These are phyloP conservation scores for Pisolithus tinctorius DNA, from an alignment of 768 basidiomycete species.

Conservation along the genomic window DNA sequence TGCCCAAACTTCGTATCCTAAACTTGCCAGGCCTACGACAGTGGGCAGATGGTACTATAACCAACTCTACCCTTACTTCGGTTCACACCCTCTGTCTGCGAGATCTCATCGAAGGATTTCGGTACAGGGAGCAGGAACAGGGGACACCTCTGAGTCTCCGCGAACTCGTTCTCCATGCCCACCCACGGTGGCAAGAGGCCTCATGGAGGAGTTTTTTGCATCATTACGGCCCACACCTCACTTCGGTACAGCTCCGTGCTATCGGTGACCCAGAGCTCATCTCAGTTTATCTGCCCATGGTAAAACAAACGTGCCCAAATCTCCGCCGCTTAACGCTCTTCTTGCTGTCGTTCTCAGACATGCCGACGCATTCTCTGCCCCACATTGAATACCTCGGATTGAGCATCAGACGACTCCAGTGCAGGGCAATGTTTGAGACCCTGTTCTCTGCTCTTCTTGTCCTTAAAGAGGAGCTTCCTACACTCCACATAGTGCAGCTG, in stretches of 20 bases:
- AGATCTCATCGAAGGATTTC: not conserved
- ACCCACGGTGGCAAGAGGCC: not conserved
- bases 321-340: slow-evolving; percentile 15
- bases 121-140: not conserved
- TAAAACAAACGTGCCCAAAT: slow-evolving; percentile 11
- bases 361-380: slow-evolving; percentile 4
- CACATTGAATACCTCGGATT: slow-evolving; percentile 15
- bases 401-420: slow-evolving; percentile 1
- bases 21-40: slow-evolving; percentile 6
- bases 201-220: slow-evolving; percentile 12
- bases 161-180: slow-evolving; percentile 14
- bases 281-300: slow-evolving; percentile 1
- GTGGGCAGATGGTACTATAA: slow-evolving; percentile 2
- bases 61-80: slow-evolving; percentile 8
- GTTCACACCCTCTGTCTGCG: not conserved
- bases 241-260: slow-evolving; percentile 10
- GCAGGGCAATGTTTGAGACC: not conserved
- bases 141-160: slow-evolving; percentile 5
- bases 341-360: not conserved
- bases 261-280: not conserved
- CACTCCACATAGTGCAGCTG: slow-evolving; percentile 19
- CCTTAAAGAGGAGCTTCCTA: slow-evolving; percentile 9
- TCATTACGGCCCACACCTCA: slow-evolving; percentile 10
- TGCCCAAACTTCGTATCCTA: slow-evolving; percentile 14
- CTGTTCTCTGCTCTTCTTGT: slow-evolving; percentile 10